phyloP scores from a whole-genome alignment of 495 filamentous ascomycete genomes.

The Niebla homalea region DNA sequence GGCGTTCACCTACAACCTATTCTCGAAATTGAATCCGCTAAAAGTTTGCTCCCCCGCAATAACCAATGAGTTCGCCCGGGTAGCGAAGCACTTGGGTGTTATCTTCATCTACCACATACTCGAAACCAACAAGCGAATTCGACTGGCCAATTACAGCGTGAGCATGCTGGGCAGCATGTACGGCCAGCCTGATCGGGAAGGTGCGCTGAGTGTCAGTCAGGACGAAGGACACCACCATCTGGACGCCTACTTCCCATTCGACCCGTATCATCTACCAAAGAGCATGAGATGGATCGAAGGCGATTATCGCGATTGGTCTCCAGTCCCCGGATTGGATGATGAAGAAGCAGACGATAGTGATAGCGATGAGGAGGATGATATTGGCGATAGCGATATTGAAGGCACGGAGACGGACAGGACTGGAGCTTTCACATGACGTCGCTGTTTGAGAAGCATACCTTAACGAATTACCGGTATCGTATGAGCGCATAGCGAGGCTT shows the following conservation, averaged over 20 bases:
- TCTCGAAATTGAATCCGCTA: slow-evolving; percentile 81
- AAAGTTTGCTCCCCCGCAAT: slow-evolving; percentile 92
- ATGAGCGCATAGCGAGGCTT: neutral
- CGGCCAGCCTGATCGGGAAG: slow-evolving; percentile 46
- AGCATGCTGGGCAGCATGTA: slow-evolving; percentile 24
- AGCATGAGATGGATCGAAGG: slow-evolving; percentile 75
- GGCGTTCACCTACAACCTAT: slow-evolving; percentile 57
- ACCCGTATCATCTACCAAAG: slow-evolving; percentile 77
- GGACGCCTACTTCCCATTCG: slow-evolving; percentile 93
- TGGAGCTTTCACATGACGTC: neutral
- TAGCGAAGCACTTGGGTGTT: slow-evolving; percentile 70
- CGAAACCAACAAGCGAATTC: slow-evolving; percentile 78
- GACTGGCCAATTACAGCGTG: slow-evolving; percentile 47
- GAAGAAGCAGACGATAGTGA: slow-evolving; percentile 40
- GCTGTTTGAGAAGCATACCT: neutral
- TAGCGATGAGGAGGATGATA: slow-evolving; percentile 39
- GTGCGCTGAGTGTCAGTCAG: slow-evolving; percentile 31
- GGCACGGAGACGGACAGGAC: slow-evolving; percentile 19
- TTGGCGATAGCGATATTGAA: slow-evolving; percentile 32
- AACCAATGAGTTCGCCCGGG: slow-evolving; percentile 77
- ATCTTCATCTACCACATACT: slow-evolving; percentile 78
- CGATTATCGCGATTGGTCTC: slow-evolving; percentile 76
- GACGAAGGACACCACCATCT: slow-evolving; percentile 62
- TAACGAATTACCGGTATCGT: neutral
- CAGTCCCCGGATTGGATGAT: slow-evolving; percentile 53